Evolutionary conservation across 257 asterid species (phyloP).

Genomic region (Nemophila menziesii): DNA sequence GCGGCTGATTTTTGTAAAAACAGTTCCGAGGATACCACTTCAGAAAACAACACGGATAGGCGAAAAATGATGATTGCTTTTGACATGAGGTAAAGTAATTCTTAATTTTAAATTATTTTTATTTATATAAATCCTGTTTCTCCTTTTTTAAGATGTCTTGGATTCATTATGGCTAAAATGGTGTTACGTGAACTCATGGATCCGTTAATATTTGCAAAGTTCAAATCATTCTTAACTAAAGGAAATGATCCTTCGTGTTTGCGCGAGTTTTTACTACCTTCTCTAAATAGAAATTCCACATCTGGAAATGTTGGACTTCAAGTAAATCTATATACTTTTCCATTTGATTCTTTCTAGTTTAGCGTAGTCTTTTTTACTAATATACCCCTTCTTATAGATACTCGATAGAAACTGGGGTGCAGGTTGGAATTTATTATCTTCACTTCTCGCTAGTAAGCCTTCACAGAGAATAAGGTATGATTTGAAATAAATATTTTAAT

Average conservation of each 20-base stretch:
- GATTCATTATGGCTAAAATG: conserved; percentile 93
- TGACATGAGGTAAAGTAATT: conserved; percentile 79
- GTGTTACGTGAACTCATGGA: conserved; percentile 94
- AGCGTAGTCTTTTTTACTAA: conserved; percentile 10
- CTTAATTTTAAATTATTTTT: neutral
- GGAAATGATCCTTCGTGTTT: conserved; percentile 84
- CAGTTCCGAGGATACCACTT: conserved; percentile 31
- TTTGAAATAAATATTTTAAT: too few relatives aligned
- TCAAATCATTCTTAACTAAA: conserved; percentile 89
- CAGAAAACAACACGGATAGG: conserved; percentile 38
- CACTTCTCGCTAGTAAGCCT: conserved; percentile 77
- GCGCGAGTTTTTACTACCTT: conserved; percentile 78
- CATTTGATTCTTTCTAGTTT: conserved; percentile 8
- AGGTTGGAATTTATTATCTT: conserved; percentile 85
- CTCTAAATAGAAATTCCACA: conserved; percentile 41
- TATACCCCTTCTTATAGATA: conserved; percentile 47
- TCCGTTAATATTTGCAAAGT: conserved; percentile 57
- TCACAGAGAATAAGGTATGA: conserved; percentile 62
- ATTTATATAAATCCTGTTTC: conserved; percentile 4
- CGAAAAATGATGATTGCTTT: conserved; percentile 90
- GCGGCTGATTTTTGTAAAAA: conserved; percentile 67
- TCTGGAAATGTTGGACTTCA: conserved; percentile 60
- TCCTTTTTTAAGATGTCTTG: conserved; percentile 54
- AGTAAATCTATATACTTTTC: conserved; percentile 28
- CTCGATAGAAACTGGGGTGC: conserved; percentile 97